phyloP scores from a whole-genome alignment of 208 protist genomes.

The Wallacemonas rigidus region DNA sequence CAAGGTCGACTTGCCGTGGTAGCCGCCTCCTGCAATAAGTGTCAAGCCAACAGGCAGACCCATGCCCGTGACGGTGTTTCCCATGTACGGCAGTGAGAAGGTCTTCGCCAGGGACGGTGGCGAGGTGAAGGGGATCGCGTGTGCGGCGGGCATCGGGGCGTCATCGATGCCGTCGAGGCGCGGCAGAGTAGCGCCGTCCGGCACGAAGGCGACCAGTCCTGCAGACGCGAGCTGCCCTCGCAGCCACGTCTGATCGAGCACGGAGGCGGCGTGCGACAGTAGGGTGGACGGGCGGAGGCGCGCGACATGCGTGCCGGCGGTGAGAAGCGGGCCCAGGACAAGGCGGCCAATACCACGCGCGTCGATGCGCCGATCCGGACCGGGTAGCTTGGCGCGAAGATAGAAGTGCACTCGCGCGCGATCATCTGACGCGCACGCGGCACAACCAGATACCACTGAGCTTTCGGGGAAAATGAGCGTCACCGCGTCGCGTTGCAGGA shows the following conservation, averaged over 20 bases:
- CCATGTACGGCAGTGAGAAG: constrained; percentile 77
- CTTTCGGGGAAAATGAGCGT: constrained; percentile 29
- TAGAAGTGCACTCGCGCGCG: constrained; percentile 45
- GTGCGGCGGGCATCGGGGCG: constrained; percentile 54
- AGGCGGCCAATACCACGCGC: constrained; percentile 49
- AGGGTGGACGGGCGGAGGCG: constrained; percentile 32
- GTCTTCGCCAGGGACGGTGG: constrained; percentile 59
- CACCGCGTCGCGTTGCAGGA: constrained; percentile 86
- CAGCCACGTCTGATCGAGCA: constrained; percentile 91
- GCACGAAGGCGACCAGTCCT: constrained; percentile 89
- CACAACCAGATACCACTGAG: no score
- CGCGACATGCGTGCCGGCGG: neutral
- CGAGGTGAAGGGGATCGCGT: constrained; percentile 75
- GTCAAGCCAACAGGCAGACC: constrained; percentile 91
- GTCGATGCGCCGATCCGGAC: constrained; percentile 76
- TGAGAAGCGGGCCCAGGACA: constrained; percentile 17
- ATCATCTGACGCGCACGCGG: neutral
- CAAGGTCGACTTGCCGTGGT: constrained; percentile 96
- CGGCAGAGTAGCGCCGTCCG: constrained; percentile 91
- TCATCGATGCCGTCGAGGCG: constrained; percentile 84
- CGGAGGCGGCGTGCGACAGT: constrained; percentile 65
- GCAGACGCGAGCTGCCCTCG: constrained; percentile 44
- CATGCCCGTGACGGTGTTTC: constrained; percentile 76
- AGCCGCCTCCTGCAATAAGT: constrained; percentile 95
- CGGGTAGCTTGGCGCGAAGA: constrained; percentile 91